These are phyloP conservation scores for Schizophyllum amplum DNA, from an alignment of 1,284 basidiomycete species.

Conservation along the genomic window DNA sequence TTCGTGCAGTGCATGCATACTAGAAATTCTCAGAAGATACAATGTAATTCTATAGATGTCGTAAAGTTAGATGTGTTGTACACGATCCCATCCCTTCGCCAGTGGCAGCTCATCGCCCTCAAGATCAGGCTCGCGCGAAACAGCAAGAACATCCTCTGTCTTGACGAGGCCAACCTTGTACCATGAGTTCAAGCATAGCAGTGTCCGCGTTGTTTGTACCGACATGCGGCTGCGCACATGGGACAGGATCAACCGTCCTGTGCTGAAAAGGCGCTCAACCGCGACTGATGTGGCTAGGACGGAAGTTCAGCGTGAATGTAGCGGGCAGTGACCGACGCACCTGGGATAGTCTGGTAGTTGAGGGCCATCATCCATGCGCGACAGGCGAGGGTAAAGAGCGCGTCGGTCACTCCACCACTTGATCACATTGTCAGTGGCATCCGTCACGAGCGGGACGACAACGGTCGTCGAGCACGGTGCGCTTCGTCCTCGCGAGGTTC, in stretches of 20 bases:
- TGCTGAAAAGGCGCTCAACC: conserved; percentile 9
- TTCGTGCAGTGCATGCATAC: too few relatives aligned
- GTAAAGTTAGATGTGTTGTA: not conserved
- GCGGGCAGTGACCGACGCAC: not conserved
- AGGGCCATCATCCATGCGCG: conserved; percentile 5
- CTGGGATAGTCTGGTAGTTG: conserved; percentile 3
- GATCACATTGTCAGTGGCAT: conserved; percentile 2
- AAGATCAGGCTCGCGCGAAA: not conserved
- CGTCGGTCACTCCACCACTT: conserved; percentile 3
- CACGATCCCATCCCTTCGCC: conserved; percentile 3
- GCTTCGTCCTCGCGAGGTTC: too few relatives aligned
- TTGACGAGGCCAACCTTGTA: conserved; percentile 3
- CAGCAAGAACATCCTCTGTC: conserved; percentile 3
- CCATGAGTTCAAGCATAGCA: conserved; percentile 11
- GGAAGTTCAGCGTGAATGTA: not conserved
- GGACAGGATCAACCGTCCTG: conserved; percentile 6
- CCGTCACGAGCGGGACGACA: too few relatives aligned
- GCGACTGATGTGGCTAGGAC: conserved; percentile 2
- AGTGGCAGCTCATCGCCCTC: conserved; percentile 3
- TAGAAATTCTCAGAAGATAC: too few relatives aligned
- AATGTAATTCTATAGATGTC: not conserved
- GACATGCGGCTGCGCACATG: conserved; percentile 7
- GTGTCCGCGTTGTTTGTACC: not conserved
- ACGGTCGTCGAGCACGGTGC: too few relatives aligned
- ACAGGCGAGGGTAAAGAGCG: conserved; percentile 5